Base-by-base conservation (phyloP, 2,329 filamentous ascomycete species). In the Fusarium begoniae region DNA sequence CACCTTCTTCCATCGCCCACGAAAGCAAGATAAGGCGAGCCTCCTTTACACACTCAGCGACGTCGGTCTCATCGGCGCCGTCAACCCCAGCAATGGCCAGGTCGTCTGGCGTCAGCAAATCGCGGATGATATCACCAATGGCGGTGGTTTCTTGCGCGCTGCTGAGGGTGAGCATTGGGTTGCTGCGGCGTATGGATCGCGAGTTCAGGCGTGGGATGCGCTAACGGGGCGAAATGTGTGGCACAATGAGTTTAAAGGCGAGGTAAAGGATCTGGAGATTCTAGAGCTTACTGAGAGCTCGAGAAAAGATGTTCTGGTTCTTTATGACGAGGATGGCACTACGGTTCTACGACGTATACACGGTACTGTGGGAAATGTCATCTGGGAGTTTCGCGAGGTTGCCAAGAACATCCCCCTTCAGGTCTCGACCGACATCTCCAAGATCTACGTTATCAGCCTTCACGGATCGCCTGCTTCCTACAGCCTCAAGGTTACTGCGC, bases 1-100 rank as follows among this genome's bases (percentile, higher is more conserved):
- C 70, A 98, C 96, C 77, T 97, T 98, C 88, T 98, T 98, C 90
- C 94, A 98, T 84, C 92, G 92, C 77, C 96, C 96, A 44, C 89
- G 93, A 79, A 88, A 90, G 72, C 90, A 92, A 76, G 95, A 96
- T 72, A 94, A 94, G 82, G 95, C 95, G 41, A 96, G 94, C 61
- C 88, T 99, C 43, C 88, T 99, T 59, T 99, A 98, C 82, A 97
- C 96, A 0, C 85, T 98, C 50, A 97, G 94, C 73, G 94, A 98
- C 66, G 88, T 95, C 55, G 90, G 91, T 43, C 89, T 98, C 5
- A 83, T 99, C 24, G 96, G 94, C 55, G 96, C 96, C 3, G 88
- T 98, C 53, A 97, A 98, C 78, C 96, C 96, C 4, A 93, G 91
- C 80, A 95, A 92, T 79, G 96, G 96, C 24, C 88, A 90, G 6